These are phyloP conservation scores for Atractiella rhizophila DNA, from an alignment of 768 basidiomycete species.

Conservation along the genomic window DNA sequence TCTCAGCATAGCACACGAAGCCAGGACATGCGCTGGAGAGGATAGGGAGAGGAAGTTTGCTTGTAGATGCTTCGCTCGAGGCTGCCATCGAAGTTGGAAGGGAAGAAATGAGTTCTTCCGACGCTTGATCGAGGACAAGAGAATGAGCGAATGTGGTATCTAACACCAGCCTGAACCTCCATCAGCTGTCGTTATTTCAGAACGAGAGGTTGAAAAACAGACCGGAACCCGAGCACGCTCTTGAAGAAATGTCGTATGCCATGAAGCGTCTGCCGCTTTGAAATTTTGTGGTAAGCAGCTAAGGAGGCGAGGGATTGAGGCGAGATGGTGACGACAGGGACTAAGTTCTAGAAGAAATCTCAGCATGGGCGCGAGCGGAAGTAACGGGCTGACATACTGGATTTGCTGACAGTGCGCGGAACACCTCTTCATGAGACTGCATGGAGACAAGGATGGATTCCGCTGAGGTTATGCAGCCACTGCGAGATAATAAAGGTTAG, in stretches of 20 bases:
- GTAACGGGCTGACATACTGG: slow-evolving; percentile 17
- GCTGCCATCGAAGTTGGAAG: neutral
- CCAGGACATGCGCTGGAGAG: slow-evolving; percentile 89
- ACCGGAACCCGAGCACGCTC: slow-evolving; percentile 12
- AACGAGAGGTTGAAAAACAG: neutral
- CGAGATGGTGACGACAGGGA: slow-evolving; percentile 61
- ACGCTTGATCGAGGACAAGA: slow-evolving; percentile 54
- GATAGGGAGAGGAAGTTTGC: slow-evolving; percentile 41
- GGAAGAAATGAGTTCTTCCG: slow-evolving; percentile 36
- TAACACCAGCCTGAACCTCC: slow-evolving; percentile 34
- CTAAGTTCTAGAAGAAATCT: slow-evolving; percentile 22
- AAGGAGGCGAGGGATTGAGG: slow-evolving; percentile 68
- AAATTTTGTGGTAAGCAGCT: slow-evolving; percentile 28
- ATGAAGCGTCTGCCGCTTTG: slow-evolving; percentile 35
- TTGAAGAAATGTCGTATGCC: slow-evolving; percentile 22
- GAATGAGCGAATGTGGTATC: slow-evolving; percentile 91
- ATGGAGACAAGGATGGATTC: slow-evolving; percentile 89
- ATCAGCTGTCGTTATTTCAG: neutral
- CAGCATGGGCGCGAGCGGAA: slow-evolving; percentile 12
- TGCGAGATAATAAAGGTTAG: slow-evolving; percentile 25
- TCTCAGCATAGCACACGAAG: slow-evolving; percentile 98
- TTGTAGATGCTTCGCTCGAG: neutral
- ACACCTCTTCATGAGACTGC: slow-evolving; percentile 80
- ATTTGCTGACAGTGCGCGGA: slow-evolving; percentile 45
- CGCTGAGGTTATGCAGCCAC: slow-evolving; percentile 94